Percentiles rank a stretch among this genome's conserved stretches.
These are phyloP conservation scores for Suillus brevipes DNA, from an alignment of 768 basidiomycete species.

Conservation along the genomic window DNA sequence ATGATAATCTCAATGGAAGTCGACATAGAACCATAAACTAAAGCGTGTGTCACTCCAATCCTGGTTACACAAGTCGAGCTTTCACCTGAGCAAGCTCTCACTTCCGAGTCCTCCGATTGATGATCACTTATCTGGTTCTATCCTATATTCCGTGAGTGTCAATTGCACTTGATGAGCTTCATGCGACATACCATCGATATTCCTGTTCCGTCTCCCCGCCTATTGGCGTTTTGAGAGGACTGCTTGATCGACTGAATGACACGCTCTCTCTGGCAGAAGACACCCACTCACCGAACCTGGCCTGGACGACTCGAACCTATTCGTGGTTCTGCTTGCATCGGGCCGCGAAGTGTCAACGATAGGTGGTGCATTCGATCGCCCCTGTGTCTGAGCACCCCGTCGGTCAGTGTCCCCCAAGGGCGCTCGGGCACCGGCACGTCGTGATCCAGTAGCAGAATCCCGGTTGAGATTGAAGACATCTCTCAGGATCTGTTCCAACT, in stretches of 20 bases:
- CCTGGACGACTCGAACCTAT: background rate
- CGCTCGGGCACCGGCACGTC: background rate
- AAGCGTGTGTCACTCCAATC: background rate
- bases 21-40: background rate
- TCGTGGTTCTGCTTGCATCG: background rate
- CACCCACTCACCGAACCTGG: background rate
- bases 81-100: background rate
- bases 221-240: background rate
- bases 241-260: background rate
- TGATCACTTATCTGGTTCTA: background rate
- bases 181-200: background rate
- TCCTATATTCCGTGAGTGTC: background rate
- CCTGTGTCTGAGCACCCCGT: background rate
- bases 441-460: background rate
- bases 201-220: background rate
- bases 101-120: background rate
- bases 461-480: conserved; percentile 32
- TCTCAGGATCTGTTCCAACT: conserved; percentile 29
- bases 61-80: background rate
- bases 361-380: background rate
- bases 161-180: background rate
- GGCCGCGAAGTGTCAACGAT: no score
- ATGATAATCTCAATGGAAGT: background rate
- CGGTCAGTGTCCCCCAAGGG: background rate
- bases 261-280: background rate